These are phyloP conservation scores for Boletus insuetus DNA, from an alignment of 768 basidiomycete genomes.

Conservation along the genomic window DNA sequence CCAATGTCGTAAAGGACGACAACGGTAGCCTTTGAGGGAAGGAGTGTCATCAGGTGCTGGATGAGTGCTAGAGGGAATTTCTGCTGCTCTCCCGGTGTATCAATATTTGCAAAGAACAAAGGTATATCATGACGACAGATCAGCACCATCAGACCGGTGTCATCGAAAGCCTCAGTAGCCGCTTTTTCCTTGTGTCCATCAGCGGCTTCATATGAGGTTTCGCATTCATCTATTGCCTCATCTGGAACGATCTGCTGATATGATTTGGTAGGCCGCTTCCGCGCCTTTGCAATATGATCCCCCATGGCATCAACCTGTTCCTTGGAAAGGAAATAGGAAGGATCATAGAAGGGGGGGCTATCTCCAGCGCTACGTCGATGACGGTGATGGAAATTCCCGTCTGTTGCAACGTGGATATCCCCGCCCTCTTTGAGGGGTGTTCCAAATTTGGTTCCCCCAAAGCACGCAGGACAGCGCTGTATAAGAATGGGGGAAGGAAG, in stretches of 20 bases:
- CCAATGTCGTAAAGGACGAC: too few relatives aligned
- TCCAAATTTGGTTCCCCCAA: not conserved
- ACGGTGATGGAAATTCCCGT: conserved; percentile 5
- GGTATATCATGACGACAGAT: conserved; percentile 38
- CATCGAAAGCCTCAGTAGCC: conserved; percentile 27
- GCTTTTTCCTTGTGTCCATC: conserved; percentile 8
- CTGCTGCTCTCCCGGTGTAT: not conserved
- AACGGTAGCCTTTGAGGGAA: too few relatives aligned
- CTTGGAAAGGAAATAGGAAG: conserved; percentile 35
- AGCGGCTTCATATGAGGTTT: conserved; percentile 18
- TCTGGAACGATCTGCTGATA: conserved; percentile 26
- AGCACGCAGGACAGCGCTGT: not conserved
- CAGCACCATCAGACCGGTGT: conserved; percentile 37
- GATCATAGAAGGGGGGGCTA: conserved; percentile 8
- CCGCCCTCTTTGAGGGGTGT: not conserved
- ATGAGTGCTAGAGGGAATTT: too few relatives aligned
- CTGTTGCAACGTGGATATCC: not conserved
- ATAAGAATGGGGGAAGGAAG: not conserved
- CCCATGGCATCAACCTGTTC: conserved; percentile 33
- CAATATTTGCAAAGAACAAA: conserved; percentile 33
- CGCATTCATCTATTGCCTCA: conserved; percentile 34
- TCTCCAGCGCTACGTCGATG: not conserved
- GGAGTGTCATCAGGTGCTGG: too few relatives aligned
- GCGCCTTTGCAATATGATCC: conserved; percentile 18
- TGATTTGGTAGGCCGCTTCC: conserved; percentile 13